phyloP scores from a whole-genome alignment of 1,139 yeast genomes.

The Blastobotrys apis region DNA sequence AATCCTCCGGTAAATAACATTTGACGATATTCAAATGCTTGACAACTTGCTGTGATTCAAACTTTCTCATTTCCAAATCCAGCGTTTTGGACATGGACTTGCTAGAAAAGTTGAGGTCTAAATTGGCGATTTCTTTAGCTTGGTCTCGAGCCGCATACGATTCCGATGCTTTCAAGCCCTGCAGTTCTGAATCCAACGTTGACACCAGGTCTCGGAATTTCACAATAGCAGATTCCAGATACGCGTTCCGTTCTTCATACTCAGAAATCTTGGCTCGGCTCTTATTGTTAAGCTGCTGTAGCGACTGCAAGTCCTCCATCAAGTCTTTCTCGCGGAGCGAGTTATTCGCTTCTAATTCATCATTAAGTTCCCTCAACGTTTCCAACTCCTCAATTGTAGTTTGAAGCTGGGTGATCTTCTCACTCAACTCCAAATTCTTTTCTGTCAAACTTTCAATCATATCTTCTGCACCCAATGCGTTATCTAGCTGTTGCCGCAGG shows the following conservation, averaged over 20 bases:
- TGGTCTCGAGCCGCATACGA: conserved; percentile 19
- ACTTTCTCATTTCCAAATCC: conserved; percentile 29
- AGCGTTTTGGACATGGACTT: conserved; percentile 27
- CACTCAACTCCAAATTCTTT: conserved; percentile 48
- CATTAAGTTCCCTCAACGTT: conserved; percentile 55
- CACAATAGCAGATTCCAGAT: conserved; percentile 33
- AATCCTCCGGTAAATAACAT: conserved; percentile 27
- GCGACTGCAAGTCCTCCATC: conserved; percentile 41
- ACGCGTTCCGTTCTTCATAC: conserved; percentile 37
- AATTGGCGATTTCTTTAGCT: conserved; percentile 26
- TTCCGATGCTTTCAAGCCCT: conserved; percentile 21
- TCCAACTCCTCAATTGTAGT: conserved; percentile 52
- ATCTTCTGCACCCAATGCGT: conserved; percentile 36
- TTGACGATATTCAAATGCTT: conserved; percentile 30
- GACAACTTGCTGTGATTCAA: conserved; percentile 29
- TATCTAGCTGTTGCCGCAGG: conserved; percentile 42
- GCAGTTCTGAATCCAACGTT: conserved; percentile 31
- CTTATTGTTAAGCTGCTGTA: conserved; percentile 34
- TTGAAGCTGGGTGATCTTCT: conserved; percentile 40
- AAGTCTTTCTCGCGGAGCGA: conserved; percentile 53
- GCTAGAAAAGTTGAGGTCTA: conserved; percentile 29
- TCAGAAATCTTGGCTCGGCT: conserved; percentile 34
- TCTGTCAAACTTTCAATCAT: conserved; percentile 54
- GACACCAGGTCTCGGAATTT: conserved; percentile 34
- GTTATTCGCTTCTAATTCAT: conserved; percentile 59